Evolutionary conservation across 106 monocot species (phyloP).

Genomic region (Phalaenopsis equestris): DNA sequence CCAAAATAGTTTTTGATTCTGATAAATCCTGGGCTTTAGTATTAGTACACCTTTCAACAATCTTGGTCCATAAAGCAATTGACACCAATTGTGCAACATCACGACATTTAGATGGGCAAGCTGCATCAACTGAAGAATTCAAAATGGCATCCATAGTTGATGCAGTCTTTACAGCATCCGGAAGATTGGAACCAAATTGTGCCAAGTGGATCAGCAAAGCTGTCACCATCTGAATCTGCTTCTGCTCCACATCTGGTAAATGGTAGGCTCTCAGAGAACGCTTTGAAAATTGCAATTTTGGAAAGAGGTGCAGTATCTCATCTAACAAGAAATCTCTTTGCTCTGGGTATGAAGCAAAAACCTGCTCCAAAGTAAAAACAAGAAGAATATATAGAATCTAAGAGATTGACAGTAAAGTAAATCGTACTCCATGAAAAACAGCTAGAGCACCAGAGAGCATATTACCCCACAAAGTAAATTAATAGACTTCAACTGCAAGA

Average conservation of each 20-base stretch:
- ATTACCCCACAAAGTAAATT: conserved; percentile 75
- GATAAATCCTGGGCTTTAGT: conserved; percentile 77
- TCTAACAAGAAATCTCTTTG: conserved; percentile 83
- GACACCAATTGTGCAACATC: conserved; percentile 65
- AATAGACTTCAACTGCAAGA: conserved; percentile 90
- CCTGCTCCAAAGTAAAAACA: conserved; percentile 31
- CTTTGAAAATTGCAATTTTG: conserved; percentile 84
- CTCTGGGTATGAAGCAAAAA: conserved; percentile 75
- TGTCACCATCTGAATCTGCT: conserved; percentile 98
- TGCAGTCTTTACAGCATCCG: conserved; percentile 44
- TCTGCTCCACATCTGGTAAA: conserved; percentile 91
- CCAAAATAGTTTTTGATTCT: conserved; percentile 75
- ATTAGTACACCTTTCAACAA: conserved; percentile 76
- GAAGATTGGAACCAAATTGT: conserved; percentile 70
- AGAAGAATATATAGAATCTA: neutral
- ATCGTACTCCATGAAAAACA: conserved; percentile 1
- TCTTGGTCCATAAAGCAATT: conserved; percentile 83
- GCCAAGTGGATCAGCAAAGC: conserved; percentile 87
- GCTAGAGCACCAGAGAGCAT: neutral
- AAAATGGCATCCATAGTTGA: conserved; percentile 39
- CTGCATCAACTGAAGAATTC: conserved; percentile 50
- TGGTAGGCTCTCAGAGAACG: conserved; percentile 73
- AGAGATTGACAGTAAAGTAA: neutral
- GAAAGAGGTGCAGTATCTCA: conserved; percentile 82
- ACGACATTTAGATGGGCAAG: conserved; percentile 52